Percentiles rank a stretch among this genome's conserved stretches.
Evolutionary conservation across 179 eudicot species (phyloP).

Genomic region (Actinidia chinensis): DNA sequence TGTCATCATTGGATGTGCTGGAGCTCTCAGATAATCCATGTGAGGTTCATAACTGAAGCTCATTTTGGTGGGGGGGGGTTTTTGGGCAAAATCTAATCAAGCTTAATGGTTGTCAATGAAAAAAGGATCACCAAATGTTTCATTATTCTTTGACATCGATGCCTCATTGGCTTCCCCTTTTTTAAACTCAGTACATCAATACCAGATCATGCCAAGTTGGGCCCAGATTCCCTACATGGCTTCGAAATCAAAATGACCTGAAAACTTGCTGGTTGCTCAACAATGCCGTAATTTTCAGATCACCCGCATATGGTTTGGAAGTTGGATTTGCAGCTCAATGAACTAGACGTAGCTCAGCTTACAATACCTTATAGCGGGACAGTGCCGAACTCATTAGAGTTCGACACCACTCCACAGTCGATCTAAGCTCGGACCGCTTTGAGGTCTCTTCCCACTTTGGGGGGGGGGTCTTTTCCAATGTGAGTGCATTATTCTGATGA

Average conservation of each 20-base stretch:
- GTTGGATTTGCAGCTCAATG: neutral
- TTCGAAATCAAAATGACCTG: slow-evolving; percentile 28
- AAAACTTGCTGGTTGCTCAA: slow-evolving; percentile 2
- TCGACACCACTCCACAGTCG: neutral
- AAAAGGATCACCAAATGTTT: neutral
- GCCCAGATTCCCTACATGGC: slow-evolving; percentile 35
- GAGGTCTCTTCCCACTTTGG: slow-evolving; percentile 27
- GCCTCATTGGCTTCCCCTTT: slow-evolving; percentile 35
- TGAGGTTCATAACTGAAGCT: slow-evolving; percentile 29
- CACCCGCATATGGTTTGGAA: slow-evolving; percentile 25
- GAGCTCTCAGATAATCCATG: slow-evolving; percentile 22
- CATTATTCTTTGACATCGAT: slow-evolving; percentile 23
- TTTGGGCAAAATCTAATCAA: slow-evolving; percentile 21
- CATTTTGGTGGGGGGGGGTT: too few species aligned
- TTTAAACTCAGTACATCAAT: slow-evolving; percentile 18
- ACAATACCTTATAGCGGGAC: slow-evolving; percentile 28
- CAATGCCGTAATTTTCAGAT: slow-evolving; percentile 31
- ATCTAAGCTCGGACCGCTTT: slow-evolving; percentile 26
- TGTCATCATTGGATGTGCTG: slow-evolving; percentile 8
- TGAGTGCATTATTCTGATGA: slow-evolving; percentile 21
- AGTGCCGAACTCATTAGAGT: slow-evolving; percentile 14
- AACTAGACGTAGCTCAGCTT: slow-evolving; percentile 21
- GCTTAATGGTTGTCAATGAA: slow-evolving; percentile 14
- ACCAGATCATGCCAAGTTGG: slow-evolving; percentile 27
- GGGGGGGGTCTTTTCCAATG: slow-evolving; percentile 31